A percentile compares a stretch with the other conserved stretches of the same genome.
Evolutionary conservation across 495 filamentous ascomycete species (phyloP).

Genomic region (Tuber calosporum): DNA sequence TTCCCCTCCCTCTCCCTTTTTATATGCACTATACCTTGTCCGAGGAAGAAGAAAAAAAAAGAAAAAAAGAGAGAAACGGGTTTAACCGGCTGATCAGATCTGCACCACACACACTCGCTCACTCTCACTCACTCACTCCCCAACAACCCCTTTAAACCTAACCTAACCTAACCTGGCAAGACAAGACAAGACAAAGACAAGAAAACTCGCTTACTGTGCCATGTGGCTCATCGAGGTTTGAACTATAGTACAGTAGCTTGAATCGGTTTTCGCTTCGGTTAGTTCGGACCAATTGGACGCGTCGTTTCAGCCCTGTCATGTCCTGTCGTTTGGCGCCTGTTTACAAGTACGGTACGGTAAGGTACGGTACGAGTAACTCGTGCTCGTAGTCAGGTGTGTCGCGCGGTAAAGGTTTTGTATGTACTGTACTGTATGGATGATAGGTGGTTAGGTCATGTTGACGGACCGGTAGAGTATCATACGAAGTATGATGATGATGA

Average conservation of each 20-base stretch:
- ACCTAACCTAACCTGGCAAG: not conserved
- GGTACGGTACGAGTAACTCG: too few species aligned
- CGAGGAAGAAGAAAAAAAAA: not conserved
- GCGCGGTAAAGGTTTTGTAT: too few species aligned
- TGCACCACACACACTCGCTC: not conserved
- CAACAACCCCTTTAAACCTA: not conserved
- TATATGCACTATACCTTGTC: not conserved
- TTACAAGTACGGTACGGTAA: not conserved
- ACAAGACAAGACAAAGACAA: too few species aligned
- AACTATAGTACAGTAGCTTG: not conserved
- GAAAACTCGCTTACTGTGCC: not conserved
- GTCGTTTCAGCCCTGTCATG: not conserved
- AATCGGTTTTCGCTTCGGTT: slow-evolving; percentile 2
- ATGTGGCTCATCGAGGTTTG: slow-evolving; percentile 1
- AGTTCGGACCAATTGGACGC: not conserved
- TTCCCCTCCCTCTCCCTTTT: not conserved
- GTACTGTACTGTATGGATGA: too few species aligned
- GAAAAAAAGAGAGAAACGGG: not conserved
- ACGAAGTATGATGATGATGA: too few species aligned
- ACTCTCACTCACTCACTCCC: not conserved
- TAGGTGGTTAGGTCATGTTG: too few species aligned
- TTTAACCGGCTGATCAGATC: slow-evolving; percentile 7
- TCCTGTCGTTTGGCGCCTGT: not conserved
- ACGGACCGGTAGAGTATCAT: too few species aligned
- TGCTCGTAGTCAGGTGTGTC: not conserved